Percentiles rank a stretch among this genome's conserved stretches.
Evolutionary conservation across 176 grass and related monocot genomes (phyloP).

Genomic region (Bonia amplexicaulis): DNA sequence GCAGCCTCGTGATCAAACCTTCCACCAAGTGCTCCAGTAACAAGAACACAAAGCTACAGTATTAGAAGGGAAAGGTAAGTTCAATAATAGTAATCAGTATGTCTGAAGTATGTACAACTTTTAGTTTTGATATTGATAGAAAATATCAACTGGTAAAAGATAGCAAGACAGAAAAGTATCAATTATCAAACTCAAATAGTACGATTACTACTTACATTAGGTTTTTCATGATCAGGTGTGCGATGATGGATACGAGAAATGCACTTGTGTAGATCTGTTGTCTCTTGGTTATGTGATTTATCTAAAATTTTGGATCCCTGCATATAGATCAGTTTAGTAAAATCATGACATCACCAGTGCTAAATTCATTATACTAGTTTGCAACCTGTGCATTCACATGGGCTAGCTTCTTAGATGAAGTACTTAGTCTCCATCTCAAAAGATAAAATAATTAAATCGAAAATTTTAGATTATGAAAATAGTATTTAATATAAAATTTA

Average conservation of each 20-base stretch:
- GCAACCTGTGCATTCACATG: too few relatives aligned
- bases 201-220: slow-evolving; percentile 44
- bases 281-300: slow-evolving; percentile 71
- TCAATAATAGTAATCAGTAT: not conserved
- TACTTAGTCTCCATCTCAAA: too few relatives aligned
- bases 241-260: slow-evolving; percentile 45
- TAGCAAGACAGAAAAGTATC: not conserved
- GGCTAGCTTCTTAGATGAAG: too few relatives aligned
- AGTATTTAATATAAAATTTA: too few relatives aligned
- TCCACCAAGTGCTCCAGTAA: slow-evolving; percentile 67
- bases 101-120: not conserved
- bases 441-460: too few relatives aligned
- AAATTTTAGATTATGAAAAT: too few relatives aligned
- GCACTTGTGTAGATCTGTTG: slow-evolving; percentile 74
- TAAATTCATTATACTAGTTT: not conserved
- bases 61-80: slow-evolving; percentile 1
- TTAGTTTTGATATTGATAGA: not conserved
- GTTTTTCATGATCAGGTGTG: slow-evolving; percentile 41
- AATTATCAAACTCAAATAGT: not conserved
- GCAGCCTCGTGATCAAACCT: slow-evolving; percentile 81
- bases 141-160: not conserved
- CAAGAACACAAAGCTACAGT: slow-evolving; percentile 58
- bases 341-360: not conserved
- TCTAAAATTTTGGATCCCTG: slow-evolving; percentile 69
- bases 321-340: not conserved